Evolutionary conservation across 2,329 filamentous ascomycete species (phyloP).

Genomic region (Seiridium unicorne): DNA sequence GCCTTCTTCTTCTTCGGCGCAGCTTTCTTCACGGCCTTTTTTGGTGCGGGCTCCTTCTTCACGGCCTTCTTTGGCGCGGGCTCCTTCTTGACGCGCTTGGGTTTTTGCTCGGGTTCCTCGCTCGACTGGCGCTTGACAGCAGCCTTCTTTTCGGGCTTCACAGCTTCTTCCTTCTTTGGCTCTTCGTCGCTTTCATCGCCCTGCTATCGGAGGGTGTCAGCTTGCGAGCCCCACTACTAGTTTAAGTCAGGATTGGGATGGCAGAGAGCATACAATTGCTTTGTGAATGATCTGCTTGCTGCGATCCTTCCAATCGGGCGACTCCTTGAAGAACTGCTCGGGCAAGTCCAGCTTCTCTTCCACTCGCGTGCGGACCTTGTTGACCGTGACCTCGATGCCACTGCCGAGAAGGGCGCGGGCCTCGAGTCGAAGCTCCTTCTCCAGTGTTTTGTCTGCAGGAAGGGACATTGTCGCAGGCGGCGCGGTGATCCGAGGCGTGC

Average conservation of each 20-base stretch:
- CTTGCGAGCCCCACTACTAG: background rate
- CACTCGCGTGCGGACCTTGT: constrained; percentile 51
- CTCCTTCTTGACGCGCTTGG: constrained; percentile 37
- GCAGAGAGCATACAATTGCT: constrained; percentile 43
- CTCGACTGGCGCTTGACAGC: constrained; percentile 27
- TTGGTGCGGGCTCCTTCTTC: constrained; percentile 22
- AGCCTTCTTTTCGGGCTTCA: constrained; percentile 17
- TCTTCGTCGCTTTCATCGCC: constrained; percentile 9
- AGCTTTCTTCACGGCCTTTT: constrained; percentile 24
- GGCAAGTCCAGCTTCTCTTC: constrained; percentile 49
- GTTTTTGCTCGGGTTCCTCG: constrained; percentile 32
- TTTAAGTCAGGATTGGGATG: background rate
- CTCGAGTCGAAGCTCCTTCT: constrained; percentile 44
- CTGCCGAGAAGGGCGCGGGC: constrained; percentile 44
- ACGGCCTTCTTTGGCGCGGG: constrained; percentile 20
- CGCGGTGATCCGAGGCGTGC: background rate
- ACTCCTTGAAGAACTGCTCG: constrained; percentile 46
- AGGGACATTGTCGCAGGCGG: constrained; percentile 20
- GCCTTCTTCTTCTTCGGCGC: constrained; percentile 7
- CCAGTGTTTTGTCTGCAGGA: constrained; percentile 39
- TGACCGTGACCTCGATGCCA: constrained; percentile 52
- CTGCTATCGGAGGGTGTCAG: background rate
- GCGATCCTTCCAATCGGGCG: constrained; percentile 51
- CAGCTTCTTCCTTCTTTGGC: constrained; percentile 3
- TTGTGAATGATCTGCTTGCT: constrained; percentile 58